Conservation (phyloP, 106 monocot genomes). For the Amphibolis antarctica region DNA sequence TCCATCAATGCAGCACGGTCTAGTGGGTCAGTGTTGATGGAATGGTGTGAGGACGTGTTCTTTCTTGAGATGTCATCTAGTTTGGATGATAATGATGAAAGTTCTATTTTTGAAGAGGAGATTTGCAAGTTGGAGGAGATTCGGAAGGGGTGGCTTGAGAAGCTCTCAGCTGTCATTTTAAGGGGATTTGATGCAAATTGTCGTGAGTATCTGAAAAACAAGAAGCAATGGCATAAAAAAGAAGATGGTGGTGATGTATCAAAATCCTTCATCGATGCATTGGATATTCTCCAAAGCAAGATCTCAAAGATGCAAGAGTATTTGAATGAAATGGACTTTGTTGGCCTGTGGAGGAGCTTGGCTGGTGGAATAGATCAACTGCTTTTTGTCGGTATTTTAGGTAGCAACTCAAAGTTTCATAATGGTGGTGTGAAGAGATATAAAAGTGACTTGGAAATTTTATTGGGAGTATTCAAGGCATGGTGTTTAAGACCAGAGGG, state of each 20-base stretch:
- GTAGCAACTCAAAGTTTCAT: slow-evolving; percentile 44
- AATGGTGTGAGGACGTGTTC: slow-evolving; percentile 89
- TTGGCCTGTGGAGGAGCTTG: slow-evolving; percentile 57
- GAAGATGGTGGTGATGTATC: slow-evolving; percentile 33
- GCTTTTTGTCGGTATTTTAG: slow-evolving; percentile 36
- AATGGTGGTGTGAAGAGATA: slow-evolving; percentile 52
- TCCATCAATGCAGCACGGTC: slow-evolving; percentile 67
- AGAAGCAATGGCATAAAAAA: slow-evolving; percentile 77
- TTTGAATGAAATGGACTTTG: slow-evolving; percentile 61
- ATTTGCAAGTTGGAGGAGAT: slow-evolving; percentile 35
- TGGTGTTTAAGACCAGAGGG: slow-evolving; percentile 92
- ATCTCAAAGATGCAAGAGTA: slow-evolving; percentile 42
- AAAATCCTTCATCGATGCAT: slow-evolving; percentile 38
- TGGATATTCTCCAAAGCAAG: slow-evolving; percentile 77
- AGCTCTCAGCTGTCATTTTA: slow-evolving; percentile 57
- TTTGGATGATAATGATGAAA: slow-evolving; percentile 6
- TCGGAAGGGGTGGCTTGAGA: slow-evolving; percentile 55
- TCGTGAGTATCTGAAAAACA: slow-evolving; percentile 80
- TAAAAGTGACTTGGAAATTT: slow-evolving; percentile 37
- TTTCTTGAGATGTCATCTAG: slow-evolving; percentile 67
- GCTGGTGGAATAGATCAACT: slow-evolving; percentile 58
- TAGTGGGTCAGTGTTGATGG: slow-evolving; percentile 44
- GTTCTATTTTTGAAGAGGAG: slow-evolving; percentile 51
- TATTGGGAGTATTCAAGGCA: slow-evolving; percentile 52
- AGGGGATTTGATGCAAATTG: slow-evolving; percentile 71